A percentile compares a stretch with the other conserved stretches of the same genome.
These are phyloP conservation scores for Gryganskiella cystojenkinii DNA, from an alignment of 192 early-diverging fungal species.

Conservation along the genomic window DNA sequence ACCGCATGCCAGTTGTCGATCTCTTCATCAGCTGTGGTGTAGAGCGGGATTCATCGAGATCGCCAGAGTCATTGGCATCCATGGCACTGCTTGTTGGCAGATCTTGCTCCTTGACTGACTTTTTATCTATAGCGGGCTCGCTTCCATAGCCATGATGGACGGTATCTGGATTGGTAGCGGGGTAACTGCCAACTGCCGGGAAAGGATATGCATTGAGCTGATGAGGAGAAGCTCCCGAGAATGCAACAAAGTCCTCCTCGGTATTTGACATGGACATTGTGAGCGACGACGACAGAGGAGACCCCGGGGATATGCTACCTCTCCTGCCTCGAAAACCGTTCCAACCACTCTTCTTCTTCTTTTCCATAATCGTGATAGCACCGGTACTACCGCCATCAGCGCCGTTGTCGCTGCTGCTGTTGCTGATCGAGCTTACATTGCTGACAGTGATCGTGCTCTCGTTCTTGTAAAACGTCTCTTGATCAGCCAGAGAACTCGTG, in stretches of 20 bases:
- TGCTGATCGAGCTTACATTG: too few relatives aligned
- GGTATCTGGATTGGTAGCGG: neutral
- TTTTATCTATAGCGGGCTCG: neutral
- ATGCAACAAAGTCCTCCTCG: too few relatives aligned
- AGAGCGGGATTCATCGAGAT: too few relatives aligned
- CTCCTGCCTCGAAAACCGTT: neutral
- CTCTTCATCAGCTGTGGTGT: neutral
- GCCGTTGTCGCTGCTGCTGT: too few relatives aligned
- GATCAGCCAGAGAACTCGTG: too few relatives aligned
- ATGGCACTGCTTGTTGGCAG: neutral
- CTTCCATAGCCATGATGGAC: neutral
- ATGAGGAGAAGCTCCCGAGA: too few relatives aligned
- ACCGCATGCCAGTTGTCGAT: neutral
- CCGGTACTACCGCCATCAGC: neutral
- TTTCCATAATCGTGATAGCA: neutral
- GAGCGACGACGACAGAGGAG: neutral
- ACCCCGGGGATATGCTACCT: constrained; percentile 14
- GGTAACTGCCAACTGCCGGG: neutral
- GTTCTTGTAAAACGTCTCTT: too few relatives aligned
- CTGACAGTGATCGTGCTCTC: too few relatives aligned
- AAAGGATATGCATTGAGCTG: constrained; percentile 15
- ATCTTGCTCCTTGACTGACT: neutral
- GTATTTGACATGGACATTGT: neutral
- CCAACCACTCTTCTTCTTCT: neutral
- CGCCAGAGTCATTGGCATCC: neutral